Conservation (phyloP, 768 basidiomycete species). For the Lentinus brumalis region DNA sequence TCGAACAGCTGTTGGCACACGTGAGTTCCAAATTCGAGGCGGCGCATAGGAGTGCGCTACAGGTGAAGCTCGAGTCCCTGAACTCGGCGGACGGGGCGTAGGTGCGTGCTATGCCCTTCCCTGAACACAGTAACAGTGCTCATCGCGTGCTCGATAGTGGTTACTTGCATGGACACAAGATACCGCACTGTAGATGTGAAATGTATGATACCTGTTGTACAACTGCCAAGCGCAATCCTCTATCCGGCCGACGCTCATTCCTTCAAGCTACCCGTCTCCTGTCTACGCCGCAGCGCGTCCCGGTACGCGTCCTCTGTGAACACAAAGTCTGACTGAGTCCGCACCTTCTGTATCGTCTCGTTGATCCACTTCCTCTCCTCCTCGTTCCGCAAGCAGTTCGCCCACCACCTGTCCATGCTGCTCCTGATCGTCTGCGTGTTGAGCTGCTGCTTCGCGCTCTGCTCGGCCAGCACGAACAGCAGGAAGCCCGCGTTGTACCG, state of each 20-base stretch:
- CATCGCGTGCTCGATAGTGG: no score
- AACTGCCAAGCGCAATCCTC: background rate
- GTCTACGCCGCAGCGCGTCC: conserved; percentile 45
- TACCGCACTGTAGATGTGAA: no score
- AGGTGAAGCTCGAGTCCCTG: conserved; percentile 45
- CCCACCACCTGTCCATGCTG: conserved; percentile 83
- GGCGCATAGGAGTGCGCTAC: conserved; percentile 48
- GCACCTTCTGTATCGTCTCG: conserved; percentile 50
- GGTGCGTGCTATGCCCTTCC: background rate
- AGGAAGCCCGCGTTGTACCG: conserved; percentile 65
- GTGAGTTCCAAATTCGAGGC: conserved; percentile 56
- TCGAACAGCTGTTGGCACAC: conserved; percentile 59
- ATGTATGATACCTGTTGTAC: no score
- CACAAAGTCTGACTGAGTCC: conserved; percentile 36
- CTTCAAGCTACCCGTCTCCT: conserved; percentile 37
- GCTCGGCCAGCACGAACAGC: conserved; percentile 68
- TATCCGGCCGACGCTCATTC: background rate
- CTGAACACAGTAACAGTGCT: no score
- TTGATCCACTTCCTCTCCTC: conserved; percentile 59
- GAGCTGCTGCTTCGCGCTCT: conserved; percentile 59
- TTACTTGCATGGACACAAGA: background rate
- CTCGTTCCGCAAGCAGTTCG: conserved; percentile 68
- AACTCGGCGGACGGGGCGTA: background rate
- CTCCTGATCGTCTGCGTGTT: conserved; percentile 46
- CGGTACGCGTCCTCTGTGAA: conserved; percentile 65